phyloP scores from a whole-genome alignment of 495 filamentous ascomycete species.

The Thermochaetoides thermophila region DNA sequence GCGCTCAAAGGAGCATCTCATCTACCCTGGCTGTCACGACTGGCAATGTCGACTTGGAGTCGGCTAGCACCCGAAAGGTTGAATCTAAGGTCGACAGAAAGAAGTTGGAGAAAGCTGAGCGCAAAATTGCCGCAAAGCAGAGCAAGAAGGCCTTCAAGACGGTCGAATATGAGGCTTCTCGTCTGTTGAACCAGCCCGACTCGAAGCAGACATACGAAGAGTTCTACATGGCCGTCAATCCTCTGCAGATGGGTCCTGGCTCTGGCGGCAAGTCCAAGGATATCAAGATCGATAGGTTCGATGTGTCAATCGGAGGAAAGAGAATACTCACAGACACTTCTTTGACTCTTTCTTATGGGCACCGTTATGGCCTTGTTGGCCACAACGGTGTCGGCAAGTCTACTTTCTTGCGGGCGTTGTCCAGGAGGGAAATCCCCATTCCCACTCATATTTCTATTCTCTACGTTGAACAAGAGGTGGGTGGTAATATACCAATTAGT shows the following conservation, averaged over 20 bases:
- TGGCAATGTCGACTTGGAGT: slow-evolving; percentile 79
- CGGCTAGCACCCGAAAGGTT: slow-evolving; percentile 78
- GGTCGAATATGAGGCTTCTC: slow-evolving; percentile 92
- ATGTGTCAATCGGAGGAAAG: slow-evolving; percentile 78
- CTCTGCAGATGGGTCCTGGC: slow-evolving; percentile 68
- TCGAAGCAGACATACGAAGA: slow-evolving; percentile 94
- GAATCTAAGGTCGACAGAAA: slow-evolving; percentile 96
- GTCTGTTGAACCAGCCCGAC: slow-evolving; percentile 67
- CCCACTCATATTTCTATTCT: slow-evolving; percentile 96
- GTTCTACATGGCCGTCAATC: slow-evolving; percentile 99
- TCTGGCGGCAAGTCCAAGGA: slow-evolving; percentile 84
- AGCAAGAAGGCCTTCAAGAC: slow-evolving; percentile 97
- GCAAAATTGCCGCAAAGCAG: slow-evolving; percentile 96
- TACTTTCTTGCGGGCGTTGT: slow-evolving; percentile 80
- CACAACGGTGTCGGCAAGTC: slow-evolving; percentile 99
- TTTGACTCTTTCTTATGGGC: slow-evolving; percentile 80
- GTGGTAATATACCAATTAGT: slow-evolving; percentile 85
- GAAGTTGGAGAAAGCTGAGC: slow-evolving; percentile 98
- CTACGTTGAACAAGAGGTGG: slow-evolving; percentile 95
- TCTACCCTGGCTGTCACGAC: slow-evolving; percentile 82
- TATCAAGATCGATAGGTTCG: slow-evolving; percentile 92
- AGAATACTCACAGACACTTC: slow-evolving; percentile 83
- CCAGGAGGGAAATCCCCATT: slow-evolving; percentile 83
- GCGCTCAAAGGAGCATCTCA: slow-evolving; percentile 84
- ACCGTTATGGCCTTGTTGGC: slow-evolving; percentile 92